Conservation (phyloP, 2,329 filamentous ascomycete genomes). For the Scedosporium apiospermum region DNA sequence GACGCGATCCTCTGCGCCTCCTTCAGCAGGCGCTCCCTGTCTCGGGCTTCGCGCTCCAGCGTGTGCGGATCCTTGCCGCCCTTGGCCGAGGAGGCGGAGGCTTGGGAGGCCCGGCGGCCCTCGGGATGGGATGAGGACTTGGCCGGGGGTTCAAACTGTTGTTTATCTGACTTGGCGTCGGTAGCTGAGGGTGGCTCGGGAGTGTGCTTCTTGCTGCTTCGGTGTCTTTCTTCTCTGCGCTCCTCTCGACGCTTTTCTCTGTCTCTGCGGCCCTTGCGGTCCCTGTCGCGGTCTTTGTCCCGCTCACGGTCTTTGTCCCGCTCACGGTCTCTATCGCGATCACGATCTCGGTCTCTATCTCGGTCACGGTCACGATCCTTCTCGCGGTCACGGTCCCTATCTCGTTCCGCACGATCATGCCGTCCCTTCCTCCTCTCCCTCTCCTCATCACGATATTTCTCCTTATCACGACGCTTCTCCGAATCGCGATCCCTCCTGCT, state of each 20-base stretch:
- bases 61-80: conserved; percentile 50
- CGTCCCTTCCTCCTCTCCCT: conserved; percentile 21
- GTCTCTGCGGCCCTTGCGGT: conserved; percentile 15
- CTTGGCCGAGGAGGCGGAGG: conserved; percentile 14
- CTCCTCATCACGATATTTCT: conserved; percentile 30
- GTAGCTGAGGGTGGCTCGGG: conserved; percentile 9
- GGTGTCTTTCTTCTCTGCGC: conserved; percentile 28
- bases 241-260: conserved; percentile 26
- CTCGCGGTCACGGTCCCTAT: conserved; percentile 8
- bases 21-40: conserved; percentile 56
- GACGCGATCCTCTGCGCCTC: conserved; percentile 58
- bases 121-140: background rate
- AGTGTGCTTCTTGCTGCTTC: conserved; percentile 21
- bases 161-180: background rate
- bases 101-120: conserved; percentile 25
- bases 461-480: conserved; percentile 32
- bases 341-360: conserved; percentile 24
- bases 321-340: conserved; percentile 21
- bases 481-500: conserved; percentile 48
- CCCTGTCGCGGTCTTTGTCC: conserved; percentile 20
- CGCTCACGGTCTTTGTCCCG: conserved; percentile 23
- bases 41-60: conserved; percentile 56
- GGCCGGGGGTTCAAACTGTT: background rate
- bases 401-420: background rate
- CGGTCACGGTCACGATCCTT: conserved; percentile 27